Conservation (phyloP, 345 rosid genomes). For the Pistacia atlantica region DNA sequence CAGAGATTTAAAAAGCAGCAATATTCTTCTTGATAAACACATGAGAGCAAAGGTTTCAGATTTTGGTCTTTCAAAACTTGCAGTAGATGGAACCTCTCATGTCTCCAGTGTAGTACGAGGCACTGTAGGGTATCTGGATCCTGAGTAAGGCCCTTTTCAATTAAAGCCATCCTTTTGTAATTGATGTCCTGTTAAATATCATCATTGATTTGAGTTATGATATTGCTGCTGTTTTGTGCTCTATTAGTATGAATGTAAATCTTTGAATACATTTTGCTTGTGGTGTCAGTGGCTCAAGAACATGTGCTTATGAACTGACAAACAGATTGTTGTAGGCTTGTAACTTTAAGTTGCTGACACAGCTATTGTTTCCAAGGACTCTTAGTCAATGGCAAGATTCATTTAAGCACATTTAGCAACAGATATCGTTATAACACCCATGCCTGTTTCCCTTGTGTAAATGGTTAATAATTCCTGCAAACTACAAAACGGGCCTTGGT, state of each 20-base stretch:
- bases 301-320: neutral
- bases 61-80: constrained; percentile 90
- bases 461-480: neutral
- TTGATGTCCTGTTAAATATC: constrained; percentile 12
- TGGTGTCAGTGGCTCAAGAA: neutral
- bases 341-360: neutral
- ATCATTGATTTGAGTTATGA: neutral
- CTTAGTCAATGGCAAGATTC: neutral
- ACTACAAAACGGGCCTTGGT: neutral
- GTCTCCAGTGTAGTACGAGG: constrained; percentile 98
- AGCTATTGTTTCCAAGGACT: neutral
- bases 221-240: neutral
- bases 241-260: neutral
- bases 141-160: constrained; percentile 67
- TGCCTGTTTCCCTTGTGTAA: neutral
- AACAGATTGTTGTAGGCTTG: neutral
- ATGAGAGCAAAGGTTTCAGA: constrained; percentile 96
- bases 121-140: constrained; percentile 98
- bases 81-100: constrained; percentile 89
- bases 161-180: constrained; percentile 7
- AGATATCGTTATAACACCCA: neutral
- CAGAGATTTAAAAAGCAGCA: constrained; percentile 92
- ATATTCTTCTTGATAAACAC: constrained; percentile 85
- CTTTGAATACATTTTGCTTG: neutral
- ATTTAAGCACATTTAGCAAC: neutral